Percentiles rank a stretch among this genome's conserved stretches.
These are phyloP conservation scores for Agaricus sinodeliciosus DNA, from an alignment of 768 basidiomycete genomes.

Conservation along the genomic window DNA sequence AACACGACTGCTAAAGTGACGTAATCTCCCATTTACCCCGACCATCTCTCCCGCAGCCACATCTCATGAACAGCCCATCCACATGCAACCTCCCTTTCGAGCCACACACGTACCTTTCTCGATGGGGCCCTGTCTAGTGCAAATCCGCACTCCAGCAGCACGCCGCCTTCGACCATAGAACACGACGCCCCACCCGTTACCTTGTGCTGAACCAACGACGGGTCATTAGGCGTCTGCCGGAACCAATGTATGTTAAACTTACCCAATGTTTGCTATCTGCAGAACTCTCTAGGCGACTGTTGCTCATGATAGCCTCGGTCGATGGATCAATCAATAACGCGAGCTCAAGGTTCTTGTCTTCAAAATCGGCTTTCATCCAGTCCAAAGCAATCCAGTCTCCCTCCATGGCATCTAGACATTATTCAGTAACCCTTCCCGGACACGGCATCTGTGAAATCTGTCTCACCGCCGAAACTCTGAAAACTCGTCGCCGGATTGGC, in stretches of 20 bases:
- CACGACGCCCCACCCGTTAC: not conserved
- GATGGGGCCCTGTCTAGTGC: not conserved
- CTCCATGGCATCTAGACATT: constrained; percentile 18
- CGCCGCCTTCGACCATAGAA: not conserved
- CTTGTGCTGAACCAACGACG: not conserved
- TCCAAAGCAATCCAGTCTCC: constrained; percentile 26
- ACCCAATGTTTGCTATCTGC: constrained; percentile 14
- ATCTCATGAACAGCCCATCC: constrained; percentile 34
- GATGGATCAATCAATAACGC: constrained; percentile 21
- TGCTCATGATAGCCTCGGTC: constrained; percentile 16
- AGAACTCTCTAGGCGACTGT: constrained; percentile 13
- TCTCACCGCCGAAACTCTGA: constrained; percentile 38
- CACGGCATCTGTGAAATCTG: constrained; percentile 1
- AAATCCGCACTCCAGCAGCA: constrained; percentile 1
- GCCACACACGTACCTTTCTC: constrained; percentile 20
- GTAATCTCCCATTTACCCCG: constrained; percentile 8
- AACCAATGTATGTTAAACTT: constrained; percentile 1
- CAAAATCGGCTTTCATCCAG: constrained; percentile 11
- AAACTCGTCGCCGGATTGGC: constrained; percentile 42
- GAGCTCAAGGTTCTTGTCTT: constrained; percentile 14
- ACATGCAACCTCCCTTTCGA: constrained; percentile 19
- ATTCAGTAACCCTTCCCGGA: not conserved
- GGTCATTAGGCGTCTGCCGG: not conserved
- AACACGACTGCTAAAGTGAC: constrained; percentile 9
- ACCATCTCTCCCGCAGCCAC: constrained; percentile 25